Evolutionary conservation across 169 alveolate genomes (phyloP), one percentile per base, ranked within the genome.

Genomic region (Plasmodium cynomolgi): DNA sequence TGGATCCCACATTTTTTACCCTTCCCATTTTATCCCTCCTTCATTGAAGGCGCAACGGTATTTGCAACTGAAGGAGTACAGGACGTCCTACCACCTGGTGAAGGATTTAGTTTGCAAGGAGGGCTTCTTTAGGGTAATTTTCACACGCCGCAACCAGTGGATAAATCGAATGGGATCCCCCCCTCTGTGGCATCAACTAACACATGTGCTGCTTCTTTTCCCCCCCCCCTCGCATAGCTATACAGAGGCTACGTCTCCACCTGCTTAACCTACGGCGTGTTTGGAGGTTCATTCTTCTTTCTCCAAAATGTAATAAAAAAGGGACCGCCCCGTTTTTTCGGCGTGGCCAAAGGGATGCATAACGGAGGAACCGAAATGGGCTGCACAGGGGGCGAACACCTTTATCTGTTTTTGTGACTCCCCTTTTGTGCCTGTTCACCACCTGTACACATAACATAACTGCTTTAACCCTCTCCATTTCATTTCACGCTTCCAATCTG

Each of bases 211-310:
- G 13, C 50, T 39, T 44, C 13, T 41, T 3, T 20, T 75, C 41
- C 0, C 15, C 23, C 62, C 31, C 31, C 26, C 15, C 39, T 39
- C 72, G 9, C 37, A 15, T 44, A 90, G 94, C 23, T 90, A 23
- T 90, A 90, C 83, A 90, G 91, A 80, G 94, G 94, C 33, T 90
- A 90, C 56, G 29, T 23, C 23, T 90, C 91, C n/a, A 90, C 94
- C n/a, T 90, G 88, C 26, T 81, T 90, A 58, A 71, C 94, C 6
- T 90, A 80, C 50, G 94, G 94, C 20, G 1, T 81, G 44, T 90
- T 90, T 39, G 71, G 94, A 39, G 94, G 94, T 0, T 81, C 83
- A 5, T 90, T 90, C 56, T 90, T 90, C 50, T 90, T 79, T 54
- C 83, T 90, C 20, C 94, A 90, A 56, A 90, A 80, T 72, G 94